Evolutionary conservation across 23 red algal genomes (phyloP).

Genomic region (Gracilariopsis chorda): DNA sequence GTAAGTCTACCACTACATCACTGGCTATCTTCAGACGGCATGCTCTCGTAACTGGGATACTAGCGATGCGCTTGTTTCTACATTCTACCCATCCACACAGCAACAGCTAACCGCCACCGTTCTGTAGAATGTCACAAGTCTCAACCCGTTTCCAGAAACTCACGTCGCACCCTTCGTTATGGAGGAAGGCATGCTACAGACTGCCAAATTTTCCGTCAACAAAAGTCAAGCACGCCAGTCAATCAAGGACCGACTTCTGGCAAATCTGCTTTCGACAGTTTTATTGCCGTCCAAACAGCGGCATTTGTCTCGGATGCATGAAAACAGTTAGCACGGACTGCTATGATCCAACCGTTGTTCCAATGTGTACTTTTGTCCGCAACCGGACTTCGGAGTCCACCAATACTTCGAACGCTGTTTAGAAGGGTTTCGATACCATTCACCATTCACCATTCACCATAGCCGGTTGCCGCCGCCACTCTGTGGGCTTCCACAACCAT

Average conservation of each 20-base stretch:
- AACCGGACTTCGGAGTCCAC: not conserved
- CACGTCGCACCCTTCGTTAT: conserved; percentile 2
- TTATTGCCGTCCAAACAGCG: not conserved
- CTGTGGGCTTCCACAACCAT: no score
- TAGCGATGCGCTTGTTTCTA: no score
- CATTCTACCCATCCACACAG: not conserved
- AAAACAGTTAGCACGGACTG: not conserved
- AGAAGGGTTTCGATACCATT: no score
- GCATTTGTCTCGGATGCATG: conserved; percentile 24
- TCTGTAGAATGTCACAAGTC: conserved; percentile 24
- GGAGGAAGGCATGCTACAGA: conserved; percentile 15
- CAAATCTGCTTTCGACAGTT: conserved; percentile 39
- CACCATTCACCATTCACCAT: no score
- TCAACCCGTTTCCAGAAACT: conserved; percentile 6
- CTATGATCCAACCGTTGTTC: not conserved
- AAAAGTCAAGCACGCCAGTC: not conserved
- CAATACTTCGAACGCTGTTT: not conserved
- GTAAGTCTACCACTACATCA: not conserved
- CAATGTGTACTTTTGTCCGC: conserved; percentile 31
- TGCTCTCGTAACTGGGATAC: no score
- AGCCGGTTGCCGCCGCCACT: no score
- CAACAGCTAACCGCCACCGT: no score
- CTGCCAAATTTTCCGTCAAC: not conserved
- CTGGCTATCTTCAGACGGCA: no score
- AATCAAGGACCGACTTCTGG: conserved; percentile 4